A percentile compares a stretch with the other conserved stretches of the same genome.
Evolutionary conservation across 352 stramenopile genomes (phyloP).

Genomic region (Pythium graminicola): DNA sequence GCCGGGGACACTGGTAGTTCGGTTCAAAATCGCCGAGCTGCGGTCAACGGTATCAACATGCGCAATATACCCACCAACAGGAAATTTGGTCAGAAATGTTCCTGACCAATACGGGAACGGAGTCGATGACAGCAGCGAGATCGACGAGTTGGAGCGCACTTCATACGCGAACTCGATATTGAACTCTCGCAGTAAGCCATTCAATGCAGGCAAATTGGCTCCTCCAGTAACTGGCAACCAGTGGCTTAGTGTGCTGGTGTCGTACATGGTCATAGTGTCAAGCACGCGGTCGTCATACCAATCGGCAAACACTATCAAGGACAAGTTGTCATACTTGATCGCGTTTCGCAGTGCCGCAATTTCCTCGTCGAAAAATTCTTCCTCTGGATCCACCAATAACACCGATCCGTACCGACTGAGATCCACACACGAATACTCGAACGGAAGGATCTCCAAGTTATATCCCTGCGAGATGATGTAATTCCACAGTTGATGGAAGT

Average conservation of each 20-base stretch:
- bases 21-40: constrained; percentile 45
- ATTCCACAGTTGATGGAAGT: constrained; percentile 82
- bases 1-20: constrained; percentile 8
- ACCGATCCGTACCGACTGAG: constrained; percentile 65
- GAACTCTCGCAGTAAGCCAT: constrained; percentile 54
- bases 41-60: constrained; percentile 51
- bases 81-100: constrained; percentile 59
- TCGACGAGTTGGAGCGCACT: constrained; percentile 40
- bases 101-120: constrained; percentile 60
- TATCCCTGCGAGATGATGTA: constrained; percentile 57
- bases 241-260: constrained; percentile 77
- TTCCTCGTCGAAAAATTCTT: constrained; percentile 70
- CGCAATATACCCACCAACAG: constrained; percentile 53
- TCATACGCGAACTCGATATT: constrained; percentile 58
- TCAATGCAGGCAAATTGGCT: constrained; percentile 70
- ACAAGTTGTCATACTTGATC: constrained; percentile 64
- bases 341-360: constrained; percentile 44
- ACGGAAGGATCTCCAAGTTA: constrained; percentile 73
- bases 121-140: constrained; percentile 37
- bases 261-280: constrained; percentile 63
- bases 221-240: constrained; percentile 74
- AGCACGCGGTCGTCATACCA: constrained; percentile 68
- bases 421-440: constrained; percentile 72
- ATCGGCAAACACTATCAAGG: constrained; percentile 68
- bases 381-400: constrained; percentile 77